phyloP scores from a whole-genome alignment of 106 monocot genomes.

The Iris macrosiphon region DNA sequence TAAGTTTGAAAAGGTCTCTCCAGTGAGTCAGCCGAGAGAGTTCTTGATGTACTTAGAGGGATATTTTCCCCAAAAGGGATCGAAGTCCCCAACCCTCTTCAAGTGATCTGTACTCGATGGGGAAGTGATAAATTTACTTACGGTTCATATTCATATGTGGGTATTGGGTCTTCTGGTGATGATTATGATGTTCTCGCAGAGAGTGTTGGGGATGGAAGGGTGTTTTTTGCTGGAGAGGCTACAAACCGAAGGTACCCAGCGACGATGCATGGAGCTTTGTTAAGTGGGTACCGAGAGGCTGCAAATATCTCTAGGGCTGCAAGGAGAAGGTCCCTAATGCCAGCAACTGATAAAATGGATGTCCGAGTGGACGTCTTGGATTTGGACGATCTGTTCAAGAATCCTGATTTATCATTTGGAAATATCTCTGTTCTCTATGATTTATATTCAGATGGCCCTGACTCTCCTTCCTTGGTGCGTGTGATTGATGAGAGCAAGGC shows the following conservation, averaged over 20 bases:
- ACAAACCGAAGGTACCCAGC: conserved; percentile 89
- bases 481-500: conserved; percentile 42
- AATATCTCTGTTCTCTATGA: conserved; percentile 64
- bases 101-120: conserved; percentile 90
- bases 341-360: conserved; percentile 1
- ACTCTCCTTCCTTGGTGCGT: conserved; percentile 49
- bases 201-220: conserved; percentile 64
- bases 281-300: conserved; percentile 94
- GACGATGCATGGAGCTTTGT: conserved; percentile 94
- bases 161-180: conserved; percentile 92
- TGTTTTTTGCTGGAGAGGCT: conserved; percentile 98
- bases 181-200: conserved; percentile 95
- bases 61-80: conserved; percentile 90
- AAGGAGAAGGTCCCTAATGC: conserved; percentile 24
- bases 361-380: conserved; percentile 23
- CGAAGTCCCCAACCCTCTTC: conserved; percentile 73
- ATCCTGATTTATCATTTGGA: conserved; percentile 56
- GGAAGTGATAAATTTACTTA: conserved; percentile 78
- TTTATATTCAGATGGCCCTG: conserved; percentile 27
- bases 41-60: conserved; percentile 42
- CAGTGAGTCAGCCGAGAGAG: conserved; percentile 48
- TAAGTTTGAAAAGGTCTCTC: conserved; percentile 58
- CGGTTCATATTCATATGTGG: conserved; percentile 92
- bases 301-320: conserved; percentile 67
- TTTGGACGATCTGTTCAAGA: conserved; percentile 52